These are phyloP conservation scores for Irpex sp. DNA, from an alignment of 1,284 basidiomycete species.

Conservation along the genomic window DNA sequence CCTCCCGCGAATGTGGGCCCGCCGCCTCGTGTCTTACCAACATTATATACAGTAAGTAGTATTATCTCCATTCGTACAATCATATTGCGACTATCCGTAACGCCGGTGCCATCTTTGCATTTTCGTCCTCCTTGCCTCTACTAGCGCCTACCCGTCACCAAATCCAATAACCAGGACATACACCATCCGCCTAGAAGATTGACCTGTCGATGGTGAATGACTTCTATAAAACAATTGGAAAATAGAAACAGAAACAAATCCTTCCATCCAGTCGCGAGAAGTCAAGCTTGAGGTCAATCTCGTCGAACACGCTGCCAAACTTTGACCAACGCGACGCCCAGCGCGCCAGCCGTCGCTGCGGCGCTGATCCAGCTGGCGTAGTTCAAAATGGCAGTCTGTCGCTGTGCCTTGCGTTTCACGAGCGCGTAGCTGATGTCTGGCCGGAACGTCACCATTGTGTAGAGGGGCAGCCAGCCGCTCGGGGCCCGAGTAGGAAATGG, in stretches of 20 bases:
- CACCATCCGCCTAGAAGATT: background rate
- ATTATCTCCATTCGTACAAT: slow-evolving; percentile 14
- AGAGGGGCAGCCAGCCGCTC: slow-evolving; percentile 86
- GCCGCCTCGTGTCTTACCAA: background rate
- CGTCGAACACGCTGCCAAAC: slow-evolving; percentile 30
- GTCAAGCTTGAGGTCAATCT: background rate
- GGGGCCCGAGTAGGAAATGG: slow-evolving; percentile 56
- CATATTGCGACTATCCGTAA: slow-evolving; percentile 7
- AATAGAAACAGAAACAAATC: background rate
- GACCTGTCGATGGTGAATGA: background rate
- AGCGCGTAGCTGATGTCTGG: slow-evolving; percentile 89
- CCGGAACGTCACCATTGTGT: slow-evolving; percentile 97
- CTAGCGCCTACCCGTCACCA: background rate
- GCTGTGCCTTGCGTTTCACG: slow-evolving; percentile 57
- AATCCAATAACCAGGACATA: slow-evolving; percentile 1
- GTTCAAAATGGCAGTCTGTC: slow-evolving; percentile 54
- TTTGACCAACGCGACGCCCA: slow-evolving; percentile 36
- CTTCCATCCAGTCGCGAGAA: background rate
- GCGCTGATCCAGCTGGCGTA: slow-evolving; percentile 23
- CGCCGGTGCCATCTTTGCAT: slow-evolving; percentile 8
- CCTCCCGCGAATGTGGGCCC: slow-evolving; percentile 14
- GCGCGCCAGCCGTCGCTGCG: slow-evolving; percentile 39
- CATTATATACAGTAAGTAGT: background rate
- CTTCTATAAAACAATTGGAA: background rate
- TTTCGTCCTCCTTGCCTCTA: background rate